Evolutionary conservation across 2,329 filamentous ascomycete genomes (phyloP), one percentile per base, ranked within the genome.

Genomic region (Xylariaceae sp.): DNA sequence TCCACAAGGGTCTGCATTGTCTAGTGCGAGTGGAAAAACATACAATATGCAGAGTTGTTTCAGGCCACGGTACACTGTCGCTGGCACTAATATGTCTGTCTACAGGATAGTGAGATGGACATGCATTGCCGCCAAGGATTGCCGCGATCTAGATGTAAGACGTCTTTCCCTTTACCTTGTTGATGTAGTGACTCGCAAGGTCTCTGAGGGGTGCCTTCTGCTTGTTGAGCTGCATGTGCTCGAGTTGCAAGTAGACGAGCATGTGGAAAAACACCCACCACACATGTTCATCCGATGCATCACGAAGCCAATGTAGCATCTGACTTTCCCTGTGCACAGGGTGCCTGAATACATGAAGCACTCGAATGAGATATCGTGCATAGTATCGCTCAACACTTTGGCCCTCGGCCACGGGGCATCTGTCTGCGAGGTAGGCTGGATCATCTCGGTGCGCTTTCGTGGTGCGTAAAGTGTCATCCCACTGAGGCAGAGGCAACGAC

Each of bases 181-280:
- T 27, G 3, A 50, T 27, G n/a, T 47, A 52, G 17, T 49, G 35
- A 3, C 11, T 35, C 5, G 30, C 46, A 3, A 44, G 6, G 5
- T 46, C 38, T 6, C 41, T 27, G 3, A 48, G 38, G 3, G 54
- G 35, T 3, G 54, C 50, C 2, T 18, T 6, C 6, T n/a, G 5
- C 32, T 48, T 48, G 9, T 52, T 49, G 1, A 31, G n/a, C 1
- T 44, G 50, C 61, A 64, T 64, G 11, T 39, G 38, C 7, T 52
- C 54, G 6, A 64, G 53, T 17, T 65, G 60, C 2, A 63, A 41
- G 18, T 57, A 64, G 56, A 63, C 51, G 2, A 65, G 51, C 1
- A 56, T 53, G 15, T 60, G 56, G 30, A 58, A 58, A 1, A 63
- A 46, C n/a, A 64, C 49, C 58, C 58, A 63, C 14, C 35, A 50